Base-by-base conservation (phyloP, 495 filamentous ascomycete species). In the Oidiodendron maius region DNA sequence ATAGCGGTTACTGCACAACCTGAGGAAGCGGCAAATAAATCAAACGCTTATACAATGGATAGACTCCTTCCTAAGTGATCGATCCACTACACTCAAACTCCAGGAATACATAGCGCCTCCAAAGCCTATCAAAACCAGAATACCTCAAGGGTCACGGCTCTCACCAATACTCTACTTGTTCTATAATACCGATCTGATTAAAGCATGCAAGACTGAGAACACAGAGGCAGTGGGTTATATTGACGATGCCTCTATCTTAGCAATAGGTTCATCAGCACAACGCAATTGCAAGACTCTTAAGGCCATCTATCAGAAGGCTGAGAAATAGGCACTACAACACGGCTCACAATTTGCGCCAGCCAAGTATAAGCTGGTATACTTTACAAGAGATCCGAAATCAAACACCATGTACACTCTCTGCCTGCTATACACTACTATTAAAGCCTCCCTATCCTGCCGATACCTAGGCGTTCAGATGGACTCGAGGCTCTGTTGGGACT, bases 81-180 rank as follows among this genome's bases (percentile, higher is more conserved):
- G 51, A 3, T 23, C 17, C 4, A 57, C 55, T 0, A 18, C 9
- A 26, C 49, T 64, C 2, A 32, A 39, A 22, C 46, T 61, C 15
- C 34, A 46, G 10, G 50, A 52, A 16, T 42, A 44, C 10, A 47
- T 17, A 48, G 37, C 25, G 36, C 25, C 45, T 2, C 35, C 21
- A 23, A 17, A 22, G 20, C 48, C 51, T 12, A 48, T 30, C 12
- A 30, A 62, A 25, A 51, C 57, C n/a, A 49, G 61, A 11, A 56
- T 62, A 18, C 61, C 55, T 5, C 52, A 63, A 51, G 52, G 58
- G 25, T 64, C 54, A 11, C 58, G 48, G 21, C 53, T 64, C 32
- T 55, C 52, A 3, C 52, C 52, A 21, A 64, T 61, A 35, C 52
- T 64, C 6, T 63, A 59, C 46, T 51, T 64, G 16, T 63, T 64